Conservation (phyloP, 768 basidiomycete species). For the Kwoniella sp. region DNA sequence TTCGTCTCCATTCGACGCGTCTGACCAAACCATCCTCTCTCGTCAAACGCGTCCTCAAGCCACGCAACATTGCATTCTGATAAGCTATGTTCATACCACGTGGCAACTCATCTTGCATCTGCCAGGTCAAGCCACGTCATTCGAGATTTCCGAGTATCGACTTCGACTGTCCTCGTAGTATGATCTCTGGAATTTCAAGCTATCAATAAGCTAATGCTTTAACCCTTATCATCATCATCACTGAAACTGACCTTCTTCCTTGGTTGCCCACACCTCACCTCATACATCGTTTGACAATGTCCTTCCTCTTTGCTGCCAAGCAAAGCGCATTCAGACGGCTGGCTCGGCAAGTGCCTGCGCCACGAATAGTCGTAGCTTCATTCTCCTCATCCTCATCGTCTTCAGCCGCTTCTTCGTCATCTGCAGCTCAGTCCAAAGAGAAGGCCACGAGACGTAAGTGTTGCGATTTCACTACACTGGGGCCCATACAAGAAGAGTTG, state of each 20-base stretch:
- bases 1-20: neutral
- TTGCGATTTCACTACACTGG: neutral
- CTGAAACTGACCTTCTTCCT: neutral
- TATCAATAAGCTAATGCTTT: neutral
- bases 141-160: constrained; percentile 5
- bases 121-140: neutral
- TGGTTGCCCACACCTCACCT: neutral
- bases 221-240: too few species aligned
- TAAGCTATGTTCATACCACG: neutral
- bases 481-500: neutral
- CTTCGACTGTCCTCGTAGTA: neutral
- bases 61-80: constrained; percentile 4
- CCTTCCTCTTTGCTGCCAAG: neutral
- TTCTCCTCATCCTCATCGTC: constrained; percentile 19
- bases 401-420: constrained; percentile 20
- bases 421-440: constrained; percentile 9
- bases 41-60: neutral
- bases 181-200: neutral
- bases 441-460: constrained; percentile 25
- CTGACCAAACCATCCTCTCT: neutral
- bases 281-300: constrained; percentile 4
- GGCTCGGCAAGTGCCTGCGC: neutral
- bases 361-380: neutral
- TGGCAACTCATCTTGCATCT: neutral
- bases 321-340: constrained; percentile 1